Percentiles rank a stretch among this genome's conserved stretches.
Evolutionary conservation across 345 rosid genomes (phyloP).

Genomic region (Arabidopsis thaliana): DNA sequence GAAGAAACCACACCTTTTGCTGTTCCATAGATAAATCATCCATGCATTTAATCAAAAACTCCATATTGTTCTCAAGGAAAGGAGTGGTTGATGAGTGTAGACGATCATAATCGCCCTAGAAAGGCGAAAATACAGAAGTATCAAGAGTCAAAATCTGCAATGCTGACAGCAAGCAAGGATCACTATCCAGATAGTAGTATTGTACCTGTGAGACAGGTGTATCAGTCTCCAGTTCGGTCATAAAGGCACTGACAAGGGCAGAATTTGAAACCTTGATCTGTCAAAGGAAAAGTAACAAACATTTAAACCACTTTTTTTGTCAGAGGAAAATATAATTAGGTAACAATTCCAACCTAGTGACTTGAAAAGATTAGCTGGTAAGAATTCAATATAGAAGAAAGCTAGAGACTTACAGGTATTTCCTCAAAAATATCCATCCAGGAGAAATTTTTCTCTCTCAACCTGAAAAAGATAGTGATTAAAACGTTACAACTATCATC

Average conservation of each 20-base stretch:
- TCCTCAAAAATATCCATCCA: slow-evolving; percentile 99
- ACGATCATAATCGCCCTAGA: slow-evolving; percentile 90
- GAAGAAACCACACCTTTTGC: slow-evolving; percentile 70
- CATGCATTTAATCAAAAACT: slow-evolving; percentile 97
- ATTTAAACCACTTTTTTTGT: not conserved
- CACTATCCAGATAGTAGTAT: not conserved
- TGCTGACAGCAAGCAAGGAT: not conserved
- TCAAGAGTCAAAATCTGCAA: slow-evolving; percentile 3
- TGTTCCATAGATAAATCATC: slow-evolving; percentile 91
- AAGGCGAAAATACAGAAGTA: not conserved
- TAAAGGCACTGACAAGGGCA: slow-evolving; percentile 95
- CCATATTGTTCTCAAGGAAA: slow-evolving; percentile 86
- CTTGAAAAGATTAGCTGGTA: not conserved
- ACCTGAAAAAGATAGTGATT: slow-evolving; percentile 50
- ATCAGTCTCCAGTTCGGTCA: slow-evolving; percentile 94
- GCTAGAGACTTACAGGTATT: slow-evolving; percentile 79
- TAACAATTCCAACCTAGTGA: not conserved
- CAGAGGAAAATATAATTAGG: not conserved
- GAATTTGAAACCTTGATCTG: slow-evolving; percentile 99
- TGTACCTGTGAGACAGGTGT: slow-evolving; percentile 86
- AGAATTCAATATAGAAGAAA: not conserved
- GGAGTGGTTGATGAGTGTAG: slow-evolving; percentile 84
- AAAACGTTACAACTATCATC: slow-evolving; percentile 26
- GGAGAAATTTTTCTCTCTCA: slow-evolving; percentile 98
- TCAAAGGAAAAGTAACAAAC: not conserved